A percentile compares a stretch with the other conserved stretches of the same genome.
phyloP scores from a whole-genome alignment of 2,329 filamentous ascomycete species.

The Daldinia sp. region DNA sequence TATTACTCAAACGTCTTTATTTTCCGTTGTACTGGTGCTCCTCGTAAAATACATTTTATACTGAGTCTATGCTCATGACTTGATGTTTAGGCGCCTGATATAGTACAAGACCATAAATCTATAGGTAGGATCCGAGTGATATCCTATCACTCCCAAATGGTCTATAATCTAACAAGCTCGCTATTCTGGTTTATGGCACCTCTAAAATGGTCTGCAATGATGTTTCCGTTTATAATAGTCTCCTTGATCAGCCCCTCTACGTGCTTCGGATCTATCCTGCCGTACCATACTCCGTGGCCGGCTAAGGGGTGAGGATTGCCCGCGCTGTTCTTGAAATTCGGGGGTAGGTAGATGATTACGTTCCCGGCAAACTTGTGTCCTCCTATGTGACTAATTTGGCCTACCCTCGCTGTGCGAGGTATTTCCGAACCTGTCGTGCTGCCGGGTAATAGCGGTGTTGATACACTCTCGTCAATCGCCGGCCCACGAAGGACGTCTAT shows the following conservation, averaged over 20 bases:
- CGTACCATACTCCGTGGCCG: slow-evolving; percentile 84
- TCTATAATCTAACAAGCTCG: slow-evolving; percentile 60
- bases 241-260: slow-evolving; percentile 79
- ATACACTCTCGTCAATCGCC: slow-evolving; percentile 51
- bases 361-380: slow-evolving; percentile 90
- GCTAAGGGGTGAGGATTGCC: slow-evolving; percentile 65
- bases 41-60: neutral
- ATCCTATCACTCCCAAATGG: neutral
- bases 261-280: slow-evolving; percentile 76
- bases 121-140: neutral
- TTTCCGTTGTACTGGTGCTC: neutral
- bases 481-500: slow-evolving; percentile 58
- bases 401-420: slow-evolving; percentile 64
- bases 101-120: neutral
- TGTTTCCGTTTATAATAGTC: slow-evolving; percentile 71
- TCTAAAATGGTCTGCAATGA: slow-evolving; percentile 76
- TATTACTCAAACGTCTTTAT: neutral
- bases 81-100: neutral
- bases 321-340: slow-evolving; percentile 51
- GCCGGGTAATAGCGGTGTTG: slow-evolving; percentile 41
- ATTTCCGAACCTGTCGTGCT: slow-evolving; percentile 27
- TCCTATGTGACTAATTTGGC: slow-evolving; percentile 79
- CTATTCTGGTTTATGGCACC: slow-evolving; percentile 69
- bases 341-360: slow-evolving; percentile 81
- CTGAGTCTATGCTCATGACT: neutral